Conservation (phyloP, 139 green algal genomes). For the Micractinium conductrix region DNA sequence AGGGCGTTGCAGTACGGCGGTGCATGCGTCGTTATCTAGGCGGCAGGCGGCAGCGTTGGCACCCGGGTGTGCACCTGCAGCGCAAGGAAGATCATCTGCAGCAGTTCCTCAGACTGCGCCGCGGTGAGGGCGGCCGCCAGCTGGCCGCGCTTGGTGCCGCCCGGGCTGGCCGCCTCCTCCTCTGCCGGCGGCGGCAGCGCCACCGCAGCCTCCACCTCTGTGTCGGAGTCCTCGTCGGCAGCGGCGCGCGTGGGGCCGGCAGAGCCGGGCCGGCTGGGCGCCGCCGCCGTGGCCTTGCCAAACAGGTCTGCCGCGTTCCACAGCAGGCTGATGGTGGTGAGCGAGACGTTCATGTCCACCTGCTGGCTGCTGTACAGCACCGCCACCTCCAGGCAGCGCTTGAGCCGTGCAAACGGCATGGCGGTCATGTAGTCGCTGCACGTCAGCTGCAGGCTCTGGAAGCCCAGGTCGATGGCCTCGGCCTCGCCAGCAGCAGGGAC, state of each 20-base stretch:
- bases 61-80: constrained; percentile 41
- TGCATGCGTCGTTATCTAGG: too few relatives aligned
- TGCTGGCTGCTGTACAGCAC: constrained; percentile 70
- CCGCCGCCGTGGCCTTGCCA: constrained; percentile 35
- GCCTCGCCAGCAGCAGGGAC: constrained; percentile 65
- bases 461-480: constrained; percentile 65
- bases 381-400: constrained; percentile 67
- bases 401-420: constrained; percentile 57
- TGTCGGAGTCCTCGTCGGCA: constrained; percentile 17
- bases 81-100: constrained; percentile 56
- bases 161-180: constrained; percentile 8
- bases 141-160: background rate
- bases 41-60: too few relatives aligned
- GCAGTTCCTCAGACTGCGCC: constrained; percentile 55
- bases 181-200: background rate
- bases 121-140: constrained; percentile 6
- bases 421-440: constrained; percentile 73
- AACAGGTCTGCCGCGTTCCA: constrained; percentile 90
- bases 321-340: constrained; percentile 89
- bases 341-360: constrained; percentile 87
- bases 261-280: background rate
- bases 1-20: too few relatives aligned
- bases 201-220: constrained; percentile 18
- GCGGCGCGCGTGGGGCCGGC: background rate
- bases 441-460: constrained; percentile 77